phyloP scores from a whole-genome alignment of 345 rosid species.

The Eucalyptus lansdowneana region DNA sequence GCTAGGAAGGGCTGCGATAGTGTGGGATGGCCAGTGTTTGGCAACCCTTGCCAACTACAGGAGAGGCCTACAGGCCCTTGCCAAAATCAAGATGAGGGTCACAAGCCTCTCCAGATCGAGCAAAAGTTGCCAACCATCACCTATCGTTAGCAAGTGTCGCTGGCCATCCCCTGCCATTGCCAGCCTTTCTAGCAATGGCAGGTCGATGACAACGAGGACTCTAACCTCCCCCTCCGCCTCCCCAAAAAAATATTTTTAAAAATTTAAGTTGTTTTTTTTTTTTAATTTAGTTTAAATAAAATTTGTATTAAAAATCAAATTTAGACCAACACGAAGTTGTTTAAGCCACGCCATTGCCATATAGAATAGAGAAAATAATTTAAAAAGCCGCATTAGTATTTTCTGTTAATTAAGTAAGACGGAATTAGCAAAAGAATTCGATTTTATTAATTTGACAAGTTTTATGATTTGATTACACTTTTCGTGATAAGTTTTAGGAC shows the following conservation, averaged over 20 bases:
- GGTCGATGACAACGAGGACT: no score
- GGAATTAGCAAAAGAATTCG: rapidly evolving
- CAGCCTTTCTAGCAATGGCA: no score
- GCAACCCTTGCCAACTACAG: rapidly evolving
- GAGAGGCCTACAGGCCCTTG: rapidly evolving
- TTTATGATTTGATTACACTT: rapidly evolving
- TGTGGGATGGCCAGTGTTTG: rapidly evolving
- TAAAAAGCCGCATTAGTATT: rapidly evolving
- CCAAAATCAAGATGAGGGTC: background rate
- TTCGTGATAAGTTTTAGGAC: background rate
- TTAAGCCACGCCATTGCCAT: rapidly evolving
- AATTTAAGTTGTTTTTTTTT: no score
- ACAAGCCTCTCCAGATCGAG: no score
- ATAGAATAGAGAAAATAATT: background rate
- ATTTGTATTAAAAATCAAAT: no score
- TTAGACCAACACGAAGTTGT: background rate
- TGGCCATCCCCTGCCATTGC: no score
- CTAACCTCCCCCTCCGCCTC: no score
- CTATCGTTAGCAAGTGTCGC: no score
- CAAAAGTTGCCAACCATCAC: no score
- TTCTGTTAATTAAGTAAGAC: rapidly evolving
- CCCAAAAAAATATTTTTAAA: no score
- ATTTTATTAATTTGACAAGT: background rate
- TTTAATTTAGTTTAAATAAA: no score
- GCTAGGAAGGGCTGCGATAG: rapidly evolving